Percentiles rank a stretch among this genome's conserved stretches.
Evolutionary conservation across 176 grass and related monocot species (phyloP).

Genomic region (Microstegium vimineum): DNA sequence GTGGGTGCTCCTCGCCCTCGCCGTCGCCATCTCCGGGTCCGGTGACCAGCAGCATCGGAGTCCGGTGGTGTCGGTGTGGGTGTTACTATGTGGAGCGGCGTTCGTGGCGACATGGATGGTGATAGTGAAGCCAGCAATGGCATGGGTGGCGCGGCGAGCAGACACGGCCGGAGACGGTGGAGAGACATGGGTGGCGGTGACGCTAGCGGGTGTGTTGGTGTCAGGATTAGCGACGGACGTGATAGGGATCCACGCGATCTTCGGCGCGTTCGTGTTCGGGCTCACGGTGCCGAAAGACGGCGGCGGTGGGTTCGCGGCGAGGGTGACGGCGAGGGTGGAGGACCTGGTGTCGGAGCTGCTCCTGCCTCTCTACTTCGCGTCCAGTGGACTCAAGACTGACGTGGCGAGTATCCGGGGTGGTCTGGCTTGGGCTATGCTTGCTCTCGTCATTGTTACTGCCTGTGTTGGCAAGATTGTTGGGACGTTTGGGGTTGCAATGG

Average conservation of each 20-base stretch:
- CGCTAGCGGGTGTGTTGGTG: constrained; percentile 49
- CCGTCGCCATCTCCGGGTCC: constrained; percentile 57
- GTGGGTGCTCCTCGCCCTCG: constrained; percentile 70
- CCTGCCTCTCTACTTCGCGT: constrained; percentile 73
- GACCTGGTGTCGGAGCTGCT: constrained; percentile 74
- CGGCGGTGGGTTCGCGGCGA: constrained; percentile 45
- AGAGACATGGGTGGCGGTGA: constrained; percentile 48
- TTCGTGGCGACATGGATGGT: constrained; percentile 63
- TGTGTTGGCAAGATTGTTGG: constrained; percentile 60
- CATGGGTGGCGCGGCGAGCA: constrained; percentile 55
- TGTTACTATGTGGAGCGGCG: constrained; percentile 54
- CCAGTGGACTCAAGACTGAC: constrained; percentile 83
- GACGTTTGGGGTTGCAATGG: constrained; percentile 60
- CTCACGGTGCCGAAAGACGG: constrained; percentile 73
- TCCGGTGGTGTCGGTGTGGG: constrained; percentile 54
- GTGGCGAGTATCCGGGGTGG: constrained; percentile 58
- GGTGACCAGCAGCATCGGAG: background rate
- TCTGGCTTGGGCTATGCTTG: constrained; percentile 53
- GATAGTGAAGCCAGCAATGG: constrained; percentile 50
- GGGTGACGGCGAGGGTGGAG: constrained; percentile 68
- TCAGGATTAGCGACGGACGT: constrained; percentile 67
- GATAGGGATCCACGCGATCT: constrained; percentile 92
- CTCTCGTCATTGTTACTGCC: constrained; percentile 49
- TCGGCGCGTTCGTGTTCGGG: constrained; percentile 86
- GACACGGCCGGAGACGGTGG: constrained; percentile 33